Base-by-base conservation (phyloP, 1,284 basidiomycete genomes). In the Chalciporus piperatoides region DNA sequence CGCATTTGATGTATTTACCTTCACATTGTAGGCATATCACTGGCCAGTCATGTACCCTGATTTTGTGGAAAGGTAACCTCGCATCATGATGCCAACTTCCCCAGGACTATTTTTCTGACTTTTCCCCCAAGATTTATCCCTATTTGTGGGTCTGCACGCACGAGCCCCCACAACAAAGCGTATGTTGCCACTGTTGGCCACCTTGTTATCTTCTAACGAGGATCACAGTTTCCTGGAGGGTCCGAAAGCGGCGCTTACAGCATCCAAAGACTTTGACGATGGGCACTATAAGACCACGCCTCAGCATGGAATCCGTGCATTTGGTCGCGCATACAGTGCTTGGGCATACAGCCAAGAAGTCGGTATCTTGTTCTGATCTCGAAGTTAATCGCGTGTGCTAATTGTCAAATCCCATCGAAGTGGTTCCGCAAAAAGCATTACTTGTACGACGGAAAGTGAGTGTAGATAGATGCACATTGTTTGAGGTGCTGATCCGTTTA, bases 31-130 rank as follows among this genome's bases (percentile, higher is more conserved):
- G 76, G 77, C 81, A 5, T 83, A 82, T 56, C 70, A 82, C 56
- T 84, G 81, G 81, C 69, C 80, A 2, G 74, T 78, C 9, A 65
- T 81, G 62, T 82, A 78, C 57, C 81, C 81, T 6, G 77, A 82
- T 37, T 75, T 72, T 44, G 75, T 82, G 11, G 73, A 81, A 54
- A 75, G 69, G 79, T 76, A 37, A 21, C 41, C 38, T 30, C 14
- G 4, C n/a, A 19, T n/a, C n/a, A n/a, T n/a, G n/a, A n/a, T 28
- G 32, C 17, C n/a, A 3, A 12, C 9, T 30, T 3, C 4, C 21
- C n/a, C 6, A 19, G 23, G 15, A 19, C 25, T n/a, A 36, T 38
- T 9, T 21, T 17, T 25, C 39, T 48, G 28, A 51, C 19, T 14
- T 24, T 39, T 5, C 12, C 14, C 32, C 63, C 11, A 46, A 78